Evolutionary conservation across 768 basidiomycete species (phyloP).

Genomic region (Omphalotus guepiniiformis): DNA sequence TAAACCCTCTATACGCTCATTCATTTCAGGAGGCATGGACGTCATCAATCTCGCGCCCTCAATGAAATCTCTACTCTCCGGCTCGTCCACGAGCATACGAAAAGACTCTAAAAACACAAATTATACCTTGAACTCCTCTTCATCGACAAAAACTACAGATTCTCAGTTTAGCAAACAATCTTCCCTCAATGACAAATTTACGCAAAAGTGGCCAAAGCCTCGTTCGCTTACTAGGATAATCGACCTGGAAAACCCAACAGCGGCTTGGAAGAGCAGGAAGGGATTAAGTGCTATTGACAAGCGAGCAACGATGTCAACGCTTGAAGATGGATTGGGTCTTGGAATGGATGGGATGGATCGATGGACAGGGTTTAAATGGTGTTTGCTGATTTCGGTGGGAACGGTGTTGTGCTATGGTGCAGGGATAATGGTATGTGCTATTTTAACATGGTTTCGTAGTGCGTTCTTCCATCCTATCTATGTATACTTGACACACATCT

Average conservation of each 20-base stretch:
- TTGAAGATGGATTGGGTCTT: conserved; percentile 33
- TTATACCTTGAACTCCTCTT: no score
- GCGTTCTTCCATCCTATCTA: conserved; percentile 16
- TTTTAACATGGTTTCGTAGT: conserved; percentile 61
- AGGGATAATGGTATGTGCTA: conserved; percentile 43
- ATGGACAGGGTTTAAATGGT: conserved; percentile 69
- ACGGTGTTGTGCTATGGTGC: conserved; percentile 53
- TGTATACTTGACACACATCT: background rate
- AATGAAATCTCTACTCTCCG: no score
- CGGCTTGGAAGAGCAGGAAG: background rate
- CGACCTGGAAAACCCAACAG: background rate
- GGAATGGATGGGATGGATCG: conserved; percentile 34
- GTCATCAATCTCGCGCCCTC: no score
- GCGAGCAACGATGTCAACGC: conserved; percentile 21
- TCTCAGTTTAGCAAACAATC: no score
- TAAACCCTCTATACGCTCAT: no score
- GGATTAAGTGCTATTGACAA: background rate
- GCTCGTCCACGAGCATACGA: no score
- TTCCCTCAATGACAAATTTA: conserved; percentile 9
- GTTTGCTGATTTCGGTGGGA: conserved; percentile 49
- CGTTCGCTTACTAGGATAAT: background rate
- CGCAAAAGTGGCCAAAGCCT: conserved; percentile 13
- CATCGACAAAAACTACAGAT: no score
- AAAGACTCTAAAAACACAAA: no score
- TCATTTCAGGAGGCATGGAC: no score